Evolutionary conservation across 176 grass and related monocot genomes (phyloP), one percentile per base, ranked within the genome.

Genomic region (Poa pratensis): DNA sequence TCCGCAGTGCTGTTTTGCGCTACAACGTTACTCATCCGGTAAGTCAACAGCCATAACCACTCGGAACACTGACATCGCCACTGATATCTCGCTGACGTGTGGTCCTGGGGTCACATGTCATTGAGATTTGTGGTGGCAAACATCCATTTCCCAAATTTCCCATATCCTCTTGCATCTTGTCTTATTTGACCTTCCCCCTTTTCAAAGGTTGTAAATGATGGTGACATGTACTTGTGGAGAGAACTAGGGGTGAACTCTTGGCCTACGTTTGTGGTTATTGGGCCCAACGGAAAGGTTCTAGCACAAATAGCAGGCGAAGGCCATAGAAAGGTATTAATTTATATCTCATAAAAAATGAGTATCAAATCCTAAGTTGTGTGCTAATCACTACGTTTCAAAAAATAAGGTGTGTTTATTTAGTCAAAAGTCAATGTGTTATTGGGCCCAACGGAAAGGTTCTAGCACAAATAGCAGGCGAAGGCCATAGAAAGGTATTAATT

Each of bases 191-290:
- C 27, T 89, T 24, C 20, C 82, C 50, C 45, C 71, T 74, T 89
- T 79, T 84, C 87, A 9, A 85, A 95, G 96, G 96, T 95, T 83
- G 93, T 95, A 76, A 98, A 98, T 84, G 96, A 98, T 81, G 91
- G 85, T 34, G 88, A 95, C 61, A 98, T 98, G 96, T 94, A 90
- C 83, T 71, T 98, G 78, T 98, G 93, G 96, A 93, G 89, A 86
- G 96, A 95, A 90, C 58, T 98, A 22, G 93, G 96, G 72, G 93
- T 98, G 62, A 98, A 92, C 62, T 98, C 96, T 71, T 98, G 96
- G 96, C 96, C 91, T 59, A 93, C 96, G 55, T 93, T 95, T 90
- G 89, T 98, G 90, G 79, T 98, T 80, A 85, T 98, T 84, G 91
- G 73, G 28, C 96, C 96, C 68, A 98, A 92, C 9, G 96, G 96